Evolutionary conservation across 306 rosid genomes (phyloP).

Genomic region (Gynostemma pentaphyllum): DNA sequence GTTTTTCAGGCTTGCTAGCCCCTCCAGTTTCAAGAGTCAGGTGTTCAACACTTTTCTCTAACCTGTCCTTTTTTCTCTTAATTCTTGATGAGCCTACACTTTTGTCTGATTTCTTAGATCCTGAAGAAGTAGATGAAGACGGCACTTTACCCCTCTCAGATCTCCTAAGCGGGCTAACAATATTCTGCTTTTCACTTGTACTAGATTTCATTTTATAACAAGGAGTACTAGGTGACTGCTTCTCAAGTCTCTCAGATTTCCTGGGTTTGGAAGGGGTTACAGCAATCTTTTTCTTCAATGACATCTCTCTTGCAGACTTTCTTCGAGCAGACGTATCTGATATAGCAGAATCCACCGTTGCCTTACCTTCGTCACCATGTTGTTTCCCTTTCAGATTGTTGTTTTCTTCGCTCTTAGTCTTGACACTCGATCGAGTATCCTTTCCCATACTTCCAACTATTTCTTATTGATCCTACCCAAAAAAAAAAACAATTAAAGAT

Average conservation of each 20-base stretch:
- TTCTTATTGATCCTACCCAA: background rate
- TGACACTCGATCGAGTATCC: constrained; percentile 34
- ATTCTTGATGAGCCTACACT: constrained; percentile 26
- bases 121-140: constrained; percentile 26
- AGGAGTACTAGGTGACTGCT: constrained; percentile 18
- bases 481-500: background rate
- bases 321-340: constrained; percentile 33
- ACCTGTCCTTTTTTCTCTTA: constrained; percentile 24
- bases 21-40: constrained; percentile 31
- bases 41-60: constrained; percentile 39
- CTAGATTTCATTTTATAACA: constrained; percentile 22
- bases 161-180: constrained; percentile 43
- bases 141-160: constrained; percentile 34
- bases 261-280: constrained; percentile 21
- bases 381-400: constrained; percentile 22
- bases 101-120: constrained; percentile 26
- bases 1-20: constrained; percentile 21
- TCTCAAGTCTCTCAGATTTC: constrained; percentile 37
- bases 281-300: constrained; percentile 22
- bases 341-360: constrained; percentile 14
- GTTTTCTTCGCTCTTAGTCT: constrained; percentile 29
- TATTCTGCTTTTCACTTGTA: constrained; percentile 27
- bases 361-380: constrained; percentile 21
- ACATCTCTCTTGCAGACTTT: constrained; percentile 40
- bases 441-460: constrained; percentile 38